Conservation (phyloP, 177 flowering plant species). For the Vitis hybrid region DNA sequence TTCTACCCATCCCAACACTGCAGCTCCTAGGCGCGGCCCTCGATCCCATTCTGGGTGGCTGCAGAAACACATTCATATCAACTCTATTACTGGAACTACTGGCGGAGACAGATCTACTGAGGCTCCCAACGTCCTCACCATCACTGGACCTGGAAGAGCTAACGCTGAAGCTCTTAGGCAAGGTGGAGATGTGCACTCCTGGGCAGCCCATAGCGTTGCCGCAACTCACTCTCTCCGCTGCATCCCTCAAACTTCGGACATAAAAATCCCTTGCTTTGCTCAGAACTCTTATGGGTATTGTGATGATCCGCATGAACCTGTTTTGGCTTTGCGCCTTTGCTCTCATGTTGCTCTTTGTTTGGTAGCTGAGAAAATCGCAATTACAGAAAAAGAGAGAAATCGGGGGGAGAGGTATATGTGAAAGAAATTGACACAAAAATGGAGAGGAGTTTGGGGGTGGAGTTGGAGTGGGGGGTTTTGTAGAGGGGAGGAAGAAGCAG, state of each 20-base stretch:
- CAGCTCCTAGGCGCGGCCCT: constrained; percentile 42
- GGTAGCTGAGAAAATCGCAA: too few relatives aligned
- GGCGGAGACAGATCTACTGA: constrained; percentile 51
- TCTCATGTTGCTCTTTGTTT: constrained; percentile 11
- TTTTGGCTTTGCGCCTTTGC: constrained; percentile 20
- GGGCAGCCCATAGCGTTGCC: constrained; percentile 6
- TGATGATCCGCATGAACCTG: constrained; percentile 46
- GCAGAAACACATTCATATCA: constrained; percentile 24
- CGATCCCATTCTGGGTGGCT: constrained; percentile 2
- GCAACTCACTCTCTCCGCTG: constrained; percentile 26
- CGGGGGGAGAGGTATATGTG: too few relatives aligned
- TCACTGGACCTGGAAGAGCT: constrained; percentile 23
- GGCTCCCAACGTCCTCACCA: constrained; percentile 52
- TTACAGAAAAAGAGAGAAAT: too few relatives aligned
- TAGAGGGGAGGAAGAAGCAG: too few relatives aligned
- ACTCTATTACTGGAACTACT: constrained; percentile 21
- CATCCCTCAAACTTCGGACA: constrained; percentile 50
- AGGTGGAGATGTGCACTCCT: constrained; percentile 6
- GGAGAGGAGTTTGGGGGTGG: too few relatives aligned
- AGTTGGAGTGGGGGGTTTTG: too few relatives aligned
- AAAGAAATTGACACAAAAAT: too few relatives aligned
- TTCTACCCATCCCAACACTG: constrained; percentile 69
- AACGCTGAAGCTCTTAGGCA: constrained; percentile 40
- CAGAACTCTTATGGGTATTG: constrained; percentile 47
- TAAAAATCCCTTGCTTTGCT: constrained; percentile 63